These are phyloP conservation scores for Remersonia thermophila DNA, from an alignment of 2,329 filamentous ascomycete species.

Conservation along the genomic window DNA sequence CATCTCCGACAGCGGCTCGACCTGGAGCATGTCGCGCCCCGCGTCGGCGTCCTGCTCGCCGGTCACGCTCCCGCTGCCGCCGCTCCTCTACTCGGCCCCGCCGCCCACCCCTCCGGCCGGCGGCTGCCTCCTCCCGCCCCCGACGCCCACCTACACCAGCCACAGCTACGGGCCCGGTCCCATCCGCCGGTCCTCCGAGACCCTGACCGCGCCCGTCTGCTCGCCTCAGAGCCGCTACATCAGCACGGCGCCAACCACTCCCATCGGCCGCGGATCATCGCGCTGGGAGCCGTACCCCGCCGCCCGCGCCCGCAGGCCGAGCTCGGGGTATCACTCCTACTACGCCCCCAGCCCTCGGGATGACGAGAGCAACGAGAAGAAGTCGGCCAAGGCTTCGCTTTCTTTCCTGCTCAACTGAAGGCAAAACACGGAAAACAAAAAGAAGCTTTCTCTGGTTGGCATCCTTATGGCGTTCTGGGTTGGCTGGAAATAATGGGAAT, in stretches of 20 bases:
- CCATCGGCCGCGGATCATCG: constrained; percentile 1
- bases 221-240: constrained; percentile 1
- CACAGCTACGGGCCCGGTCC: constrained; percentile 1
- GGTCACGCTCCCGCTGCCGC: constrained; percentile 1
- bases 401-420: constrained; percentile 7
- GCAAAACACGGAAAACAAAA: not conserved
- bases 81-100: not conserved
- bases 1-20: constrained; percentile 5
- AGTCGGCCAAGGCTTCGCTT: constrained; percentile 2
- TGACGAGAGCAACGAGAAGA: not conserved
- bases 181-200: constrained; percentile 4
- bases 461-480: constrained; percentile 1
- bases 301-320: constrained; percentile 1
- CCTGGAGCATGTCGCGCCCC: constrained; percentile 6
- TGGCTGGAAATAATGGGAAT: too few species aligned
- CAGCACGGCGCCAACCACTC: constrained; percentile 4
- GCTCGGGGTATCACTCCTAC: constrained; percentile 1
- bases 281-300: constrained; percentile 7
- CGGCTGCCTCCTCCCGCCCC: constrained; percentile 1
- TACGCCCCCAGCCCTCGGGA: not conserved
- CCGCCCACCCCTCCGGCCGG: constrained; percentile 2
- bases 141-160: not conserved
- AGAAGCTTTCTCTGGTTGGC: not conserved
- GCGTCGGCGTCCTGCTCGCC: constrained; percentile 4
- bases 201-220: not conserved